A percentile compares a stretch with the other conserved stretches of the same genome.
Conservation (phyloP, 1,284 basidiomycete genomes). For the Amanita bisporigera region DNA sequence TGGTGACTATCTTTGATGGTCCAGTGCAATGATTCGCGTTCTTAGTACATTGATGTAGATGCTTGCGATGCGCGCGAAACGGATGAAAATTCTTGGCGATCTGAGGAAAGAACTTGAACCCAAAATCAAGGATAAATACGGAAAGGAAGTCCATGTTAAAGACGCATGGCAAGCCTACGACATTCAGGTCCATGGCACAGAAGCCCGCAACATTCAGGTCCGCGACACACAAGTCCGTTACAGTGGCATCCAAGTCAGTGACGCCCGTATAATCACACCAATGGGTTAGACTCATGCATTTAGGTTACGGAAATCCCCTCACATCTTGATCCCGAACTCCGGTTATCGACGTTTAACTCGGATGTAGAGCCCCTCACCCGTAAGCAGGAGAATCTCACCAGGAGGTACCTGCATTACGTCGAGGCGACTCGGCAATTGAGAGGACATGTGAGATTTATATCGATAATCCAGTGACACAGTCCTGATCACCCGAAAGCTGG, state of each 20-base stretch:
- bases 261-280: neutral
- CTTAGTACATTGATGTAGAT: neutral
- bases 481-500: neutral
- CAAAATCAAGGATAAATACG: neutral
- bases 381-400: neutral
- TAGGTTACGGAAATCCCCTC: neutral
- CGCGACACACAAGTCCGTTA: too few relatives aligned
- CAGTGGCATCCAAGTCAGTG: neutral
- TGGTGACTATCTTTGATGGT: neutral
- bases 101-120: neutral
- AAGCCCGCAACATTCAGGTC: too few relatives aligned
- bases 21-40: neutral
- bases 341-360: neutral
- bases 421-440: neutral
- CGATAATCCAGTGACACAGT: too few relatives aligned
- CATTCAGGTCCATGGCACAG: too few relatives aligned
- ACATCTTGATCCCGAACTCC: neutral
- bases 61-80: neutral
- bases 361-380: neutral
- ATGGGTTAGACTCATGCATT: neutral
- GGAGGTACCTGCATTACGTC: neutral
- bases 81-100: neutral
- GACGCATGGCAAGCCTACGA: too few relatives aligned
- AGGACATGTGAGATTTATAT: neutral
- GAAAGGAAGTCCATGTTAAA: neutral